A percentile compares a stretch with the other conserved stretches of the same genome.
Evolutionary conservation across 306 rosid species (phyloP).

Genomic region (Pyrus bretschneideri): DNA sequence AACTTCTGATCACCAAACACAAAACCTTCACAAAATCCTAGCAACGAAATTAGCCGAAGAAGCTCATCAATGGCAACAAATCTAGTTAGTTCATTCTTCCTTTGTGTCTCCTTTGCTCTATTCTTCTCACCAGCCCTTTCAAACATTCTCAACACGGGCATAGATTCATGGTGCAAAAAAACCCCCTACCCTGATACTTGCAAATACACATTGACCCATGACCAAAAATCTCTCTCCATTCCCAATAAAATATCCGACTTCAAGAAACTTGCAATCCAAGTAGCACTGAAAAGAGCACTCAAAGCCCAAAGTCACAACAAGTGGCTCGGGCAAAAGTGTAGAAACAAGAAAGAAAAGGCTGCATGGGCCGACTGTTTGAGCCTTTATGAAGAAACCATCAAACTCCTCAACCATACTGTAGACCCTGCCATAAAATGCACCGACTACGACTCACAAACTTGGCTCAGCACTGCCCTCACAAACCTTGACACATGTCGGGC

Average conservation of each 20-base stretch:
- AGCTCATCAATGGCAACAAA: slow-evolving; percentile 20
- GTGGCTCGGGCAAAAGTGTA: slow-evolving; percentile 35
- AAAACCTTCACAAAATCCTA: not conserved
- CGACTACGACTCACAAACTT: slow-evolving; percentile 38
- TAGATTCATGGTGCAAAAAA: slow-evolving; percentile 45
- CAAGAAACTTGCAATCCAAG: slow-evolving; percentile 22
- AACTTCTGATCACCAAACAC: not conserved
- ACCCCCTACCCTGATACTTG: slow-evolving; percentile 52
- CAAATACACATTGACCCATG: slow-evolving; percentile 13
- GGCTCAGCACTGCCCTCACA: slow-evolving; percentile 49
- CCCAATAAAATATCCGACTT: slow-evolving; percentile 30
- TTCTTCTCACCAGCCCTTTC: slow-evolving; percentile 12
- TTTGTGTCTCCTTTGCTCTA: slow-evolving; percentile 22
- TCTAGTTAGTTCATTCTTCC: not conserved
- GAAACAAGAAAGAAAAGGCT: slow-evolving; percentile 28
- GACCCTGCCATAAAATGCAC: slow-evolving; percentile 20
- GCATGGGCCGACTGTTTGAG: slow-evolving; percentile 46
- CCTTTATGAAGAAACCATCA: slow-evolving; percentile 42
- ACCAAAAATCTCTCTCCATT: not conserved
- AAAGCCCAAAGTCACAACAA: slow-evolving; percentile 26
- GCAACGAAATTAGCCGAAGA: not conserved
- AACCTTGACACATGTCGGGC: slow-evolving; percentile 46
- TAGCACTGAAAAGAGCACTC: slow-evolving; percentile 30
- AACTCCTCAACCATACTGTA: slow-evolving; percentile 41
- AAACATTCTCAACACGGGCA: not conserved